Conservation (phyloP, 2,329 filamentous ascomycete species). For the Cordyceps farinosa region DNA sequence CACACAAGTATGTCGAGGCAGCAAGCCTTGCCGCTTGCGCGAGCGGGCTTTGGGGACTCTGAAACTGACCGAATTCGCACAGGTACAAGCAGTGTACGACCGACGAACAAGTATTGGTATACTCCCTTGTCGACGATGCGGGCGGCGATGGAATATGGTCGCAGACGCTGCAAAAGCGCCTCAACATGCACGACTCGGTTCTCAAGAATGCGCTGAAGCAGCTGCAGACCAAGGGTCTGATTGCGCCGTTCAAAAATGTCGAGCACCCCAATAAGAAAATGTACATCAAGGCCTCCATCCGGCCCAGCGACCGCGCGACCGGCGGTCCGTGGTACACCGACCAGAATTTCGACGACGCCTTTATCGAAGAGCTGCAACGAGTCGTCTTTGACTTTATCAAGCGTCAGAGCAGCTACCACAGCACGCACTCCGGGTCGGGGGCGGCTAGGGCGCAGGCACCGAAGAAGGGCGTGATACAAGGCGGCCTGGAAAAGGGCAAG, state of each 20-base stretch:
- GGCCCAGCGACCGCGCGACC: constrained; percentile 83
- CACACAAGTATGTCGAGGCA: constrained; percentile 50
- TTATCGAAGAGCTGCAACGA: constrained; percentile 73
- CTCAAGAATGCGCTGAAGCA: constrained; percentile 80
- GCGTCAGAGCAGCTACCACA: constrained; percentile 65
- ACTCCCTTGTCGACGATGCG: constrained; percentile 82
- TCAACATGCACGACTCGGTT: constrained; percentile 79
- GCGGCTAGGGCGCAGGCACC: constrained; percentile 43
- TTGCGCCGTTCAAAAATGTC: constrained; percentile 87
- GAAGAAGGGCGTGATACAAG: constrained; percentile 55
- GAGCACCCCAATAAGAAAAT: constrained; percentile 90
- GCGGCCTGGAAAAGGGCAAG: constrained; percentile 42
- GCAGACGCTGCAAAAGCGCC: constrained; percentile 73
- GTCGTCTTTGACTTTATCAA: constrained; percentile 73
- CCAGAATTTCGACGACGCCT: constrained; percentile 80
- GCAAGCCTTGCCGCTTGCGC: neutral
- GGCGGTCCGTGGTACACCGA: constrained; percentile 95
- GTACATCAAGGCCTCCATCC: constrained; percentile 85
- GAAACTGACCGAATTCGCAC: constrained; percentile 9
- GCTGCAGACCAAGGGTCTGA: constrained; percentile 75
- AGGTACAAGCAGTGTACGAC: constrained; percentile 59
- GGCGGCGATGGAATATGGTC: constrained; percentile 88
- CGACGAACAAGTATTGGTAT: constrained; percentile 80
- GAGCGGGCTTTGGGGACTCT: neutral
- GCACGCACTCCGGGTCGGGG: constrained; percentile 33